These are phyloP conservation scores for Theileria orientalis DNA, from an alignment of 169 alveolate genomes.

Conservation along the genomic window DNA sequence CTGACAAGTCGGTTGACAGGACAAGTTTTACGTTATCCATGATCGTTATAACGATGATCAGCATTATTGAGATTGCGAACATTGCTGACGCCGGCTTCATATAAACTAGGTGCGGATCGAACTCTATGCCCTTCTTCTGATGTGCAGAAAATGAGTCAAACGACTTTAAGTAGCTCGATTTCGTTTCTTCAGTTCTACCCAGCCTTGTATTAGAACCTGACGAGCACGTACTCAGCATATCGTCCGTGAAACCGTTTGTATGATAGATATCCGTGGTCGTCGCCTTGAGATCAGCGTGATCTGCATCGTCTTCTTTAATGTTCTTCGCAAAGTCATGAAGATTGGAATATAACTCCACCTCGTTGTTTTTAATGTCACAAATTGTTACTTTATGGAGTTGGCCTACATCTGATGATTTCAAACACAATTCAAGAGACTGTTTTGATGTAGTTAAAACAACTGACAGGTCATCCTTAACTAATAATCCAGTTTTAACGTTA, in stretches of 20 bases:
- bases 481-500: too few species aligned
- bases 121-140: too few species aligned
- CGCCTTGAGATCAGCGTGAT: too few species aligned
- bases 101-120: neutral
- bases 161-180: neutral
- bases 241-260: neutral
- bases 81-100: neutral
- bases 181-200: neutral
- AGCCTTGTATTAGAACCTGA: neutral
- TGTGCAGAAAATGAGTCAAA: neutral
- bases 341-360: too few species aligned
- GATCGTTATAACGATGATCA: neutral
- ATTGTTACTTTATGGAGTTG: neutral
- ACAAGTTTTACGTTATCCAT: neutral
- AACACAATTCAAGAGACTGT: neutral
- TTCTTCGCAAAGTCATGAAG: too few species aligned
- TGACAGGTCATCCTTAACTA: too few species aligned
- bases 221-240: neutral
- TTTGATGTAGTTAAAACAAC: too few species aligned
- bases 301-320: too few species aligned
- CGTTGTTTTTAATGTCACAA: neutral
- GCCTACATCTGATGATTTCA: neutral
- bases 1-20: neutral
- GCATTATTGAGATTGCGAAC: too few species aligned
- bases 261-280: neutral